Evolutionary conservation across 139 green algal genomes (phyloP).

Genomic region (Diplosphaera chodatii): DNA sequence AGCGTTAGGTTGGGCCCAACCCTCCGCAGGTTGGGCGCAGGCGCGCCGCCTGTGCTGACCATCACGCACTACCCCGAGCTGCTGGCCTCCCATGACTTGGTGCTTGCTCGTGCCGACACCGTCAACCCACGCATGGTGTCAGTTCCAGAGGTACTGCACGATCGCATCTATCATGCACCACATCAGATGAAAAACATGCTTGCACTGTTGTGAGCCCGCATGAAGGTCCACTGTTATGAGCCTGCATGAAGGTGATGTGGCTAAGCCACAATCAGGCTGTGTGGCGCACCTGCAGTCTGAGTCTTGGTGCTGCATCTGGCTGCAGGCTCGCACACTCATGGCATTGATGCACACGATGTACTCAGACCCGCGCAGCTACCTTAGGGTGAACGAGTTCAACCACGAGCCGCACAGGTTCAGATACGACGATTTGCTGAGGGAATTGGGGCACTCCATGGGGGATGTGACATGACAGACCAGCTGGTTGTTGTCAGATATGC

Average conservation of each 20-base stretch:
- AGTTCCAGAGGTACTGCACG: slow-evolving; percentile 24
- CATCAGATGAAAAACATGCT: too few species aligned
- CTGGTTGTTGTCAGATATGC: too few species aligned
- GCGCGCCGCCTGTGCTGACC: slow-evolving; percentile 37
- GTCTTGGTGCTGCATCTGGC: too few species aligned
- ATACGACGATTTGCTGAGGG: slow-evolving; percentile 18
- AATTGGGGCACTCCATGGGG: neutral
- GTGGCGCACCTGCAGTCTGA: too few species aligned
- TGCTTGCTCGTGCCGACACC: slow-evolving; percentile 59
- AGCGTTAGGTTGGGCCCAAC: too few species aligned
- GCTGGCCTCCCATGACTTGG: slow-evolving; percentile 41
- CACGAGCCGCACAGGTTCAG: slow-evolving; percentile 21
- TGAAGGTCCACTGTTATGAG: too few species aligned
- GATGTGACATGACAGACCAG: neutral
- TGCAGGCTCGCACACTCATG: slow-evolving; percentile 26
- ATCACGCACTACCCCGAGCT: slow-evolving; percentile 70
- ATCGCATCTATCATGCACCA: too few species aligned
- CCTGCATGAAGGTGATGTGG: too few species aligned
- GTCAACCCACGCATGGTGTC: slow-evolving; percentile 34
- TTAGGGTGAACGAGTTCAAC: slow-evolving; percentile 29
- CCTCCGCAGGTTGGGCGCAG: slow-evolving; percentile 24
- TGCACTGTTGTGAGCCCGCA: too few species aligned
- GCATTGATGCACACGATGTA: slow-evolving; percentile 23
- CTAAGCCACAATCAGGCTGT: too few species aligned
- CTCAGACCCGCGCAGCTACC: slow-evolving; percentile 12